These are phyloP conservation scores for Diddensiella caesifluorescens DNA, from an alignment of 805 yeast genomes.

Conservation along the genomic window DNA sequence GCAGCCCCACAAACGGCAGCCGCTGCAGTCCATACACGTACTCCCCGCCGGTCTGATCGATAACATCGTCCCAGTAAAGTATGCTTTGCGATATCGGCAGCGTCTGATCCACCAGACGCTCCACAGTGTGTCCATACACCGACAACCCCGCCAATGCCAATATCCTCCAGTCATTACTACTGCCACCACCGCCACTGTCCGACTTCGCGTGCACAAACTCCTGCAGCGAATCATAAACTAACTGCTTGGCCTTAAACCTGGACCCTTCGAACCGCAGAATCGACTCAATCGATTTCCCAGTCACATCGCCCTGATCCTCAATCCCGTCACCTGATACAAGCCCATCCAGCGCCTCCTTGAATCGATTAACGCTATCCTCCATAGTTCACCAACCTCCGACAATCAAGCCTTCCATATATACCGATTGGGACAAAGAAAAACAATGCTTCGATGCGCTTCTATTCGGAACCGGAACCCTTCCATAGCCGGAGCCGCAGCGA, in stretches of 20 bases:
- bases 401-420: too few relatives aligned
- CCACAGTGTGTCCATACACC: conserved; percentile 34
- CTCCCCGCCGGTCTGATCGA: conserved; percentile 28
- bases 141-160: conserved; percentile 32
- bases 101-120: conserved; percentile 37
- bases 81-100: conserved; percentile 41
- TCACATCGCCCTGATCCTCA: too few relatives aligned
- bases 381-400: too few relatives aligned
- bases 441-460: too few relatives aligned
- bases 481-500: too few relatives aligned
- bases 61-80: conserved; percentile 42
- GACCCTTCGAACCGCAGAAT: not conserved
- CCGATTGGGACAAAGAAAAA: too few relatives aligned
- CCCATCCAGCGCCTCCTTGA: too few relatives aligned
- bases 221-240: not conserved
- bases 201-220: too few relatives aligned
- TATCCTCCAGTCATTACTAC: conserved; percentile 29
- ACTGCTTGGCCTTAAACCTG: not conserved
- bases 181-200: too few relatives aligned
- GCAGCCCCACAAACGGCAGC: conserved; percentile 16
- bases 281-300: conserved; percentile 1
- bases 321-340: too few relatives aligned
- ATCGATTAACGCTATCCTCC: too few relatives aligned
- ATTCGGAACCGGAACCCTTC: too few relatives aligned
- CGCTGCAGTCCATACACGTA: conserved; percentile 39